Conservation (phyloP, 192 early-diverging fungal species). For the Gryganskiella cystojenkinii region DNA sequence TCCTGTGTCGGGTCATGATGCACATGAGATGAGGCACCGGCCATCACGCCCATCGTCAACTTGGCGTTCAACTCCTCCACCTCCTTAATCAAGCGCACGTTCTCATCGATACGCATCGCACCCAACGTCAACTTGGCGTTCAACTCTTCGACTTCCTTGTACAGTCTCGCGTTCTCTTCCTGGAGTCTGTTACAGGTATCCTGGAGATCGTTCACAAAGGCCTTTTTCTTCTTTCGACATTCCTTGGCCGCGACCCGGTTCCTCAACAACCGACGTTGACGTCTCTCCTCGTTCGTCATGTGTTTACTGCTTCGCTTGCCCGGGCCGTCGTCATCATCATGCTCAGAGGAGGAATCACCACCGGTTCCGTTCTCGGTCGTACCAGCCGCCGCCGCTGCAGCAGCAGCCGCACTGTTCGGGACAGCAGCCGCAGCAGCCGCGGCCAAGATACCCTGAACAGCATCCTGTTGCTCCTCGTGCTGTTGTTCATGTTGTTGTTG, state of each 20-base stretch:
- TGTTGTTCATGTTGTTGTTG: constrained; percentile 22
- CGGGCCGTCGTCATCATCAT: constrained; percentile 31
- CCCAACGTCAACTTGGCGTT: constrained; percentile 72
- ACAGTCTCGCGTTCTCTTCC: constrained; percentile 69
- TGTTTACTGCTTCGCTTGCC: constrained; percentile 45
- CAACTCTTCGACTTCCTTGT: constrained; percentile 76
- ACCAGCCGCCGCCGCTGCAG: constrained; percentile 10
- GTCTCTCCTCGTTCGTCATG: constrained; percentile 76
- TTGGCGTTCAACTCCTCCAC: constrained; percentile 78
- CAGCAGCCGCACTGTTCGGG: constrained; percentile 9
- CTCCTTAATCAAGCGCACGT: constrained; percentile 69
- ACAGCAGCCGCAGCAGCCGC: constrained; percentile 9
- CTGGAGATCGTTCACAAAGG: constrained; percentile 78
- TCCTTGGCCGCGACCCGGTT: constrained; percentile 87
- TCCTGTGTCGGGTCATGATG: constrained; percentile 1
- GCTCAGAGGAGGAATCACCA: constrained; percentile 23
- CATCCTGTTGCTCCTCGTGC: constrained; percentile 33
- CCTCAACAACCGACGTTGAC: constrained; percentile 77
- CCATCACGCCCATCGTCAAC: constrained; percentile 62
- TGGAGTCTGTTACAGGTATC: constrained; percentile 68
- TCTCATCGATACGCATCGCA: constrained; percentile 66
- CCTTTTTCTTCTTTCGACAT: constrained; percentile 87
- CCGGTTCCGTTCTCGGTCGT: constrained; percentile 11
- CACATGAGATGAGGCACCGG: not conserved
- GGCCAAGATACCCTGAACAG: constrained; percentile 33